Conservation (phyloP, 2,329 filamentous ascomycete genomes). For the Colletotrichum sp. region DNA sequence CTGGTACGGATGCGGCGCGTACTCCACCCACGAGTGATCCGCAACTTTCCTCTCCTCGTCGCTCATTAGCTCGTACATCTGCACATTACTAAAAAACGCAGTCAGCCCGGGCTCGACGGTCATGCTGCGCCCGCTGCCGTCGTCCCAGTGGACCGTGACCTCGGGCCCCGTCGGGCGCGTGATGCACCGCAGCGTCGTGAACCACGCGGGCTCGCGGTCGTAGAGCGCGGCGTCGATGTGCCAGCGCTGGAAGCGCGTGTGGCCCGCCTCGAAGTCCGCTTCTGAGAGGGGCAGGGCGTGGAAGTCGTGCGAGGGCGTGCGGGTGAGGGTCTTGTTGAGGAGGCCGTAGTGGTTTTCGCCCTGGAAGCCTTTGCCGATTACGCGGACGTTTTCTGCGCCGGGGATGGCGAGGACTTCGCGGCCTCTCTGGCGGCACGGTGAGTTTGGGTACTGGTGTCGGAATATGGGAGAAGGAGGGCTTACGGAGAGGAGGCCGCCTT, state of each 20-base stretch:
- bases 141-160: slow-evolving; percentile 28
- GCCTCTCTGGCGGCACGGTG: background rate
- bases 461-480: background rate
- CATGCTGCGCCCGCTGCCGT: background rate
- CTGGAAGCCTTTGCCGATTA: slow-evolving; percentile 51
- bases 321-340: slow-evolving; percentile 36
- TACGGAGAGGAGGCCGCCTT: slow-evolving; percentile 40
- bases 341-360: slow-evolving; percentile 48
- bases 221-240: slow-evolving; percentile 54
- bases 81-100: background rate
- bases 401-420: slow-evolving; percentile 42
- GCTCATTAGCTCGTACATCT: background rate
- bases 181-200: slow-evolving; percentile 45
- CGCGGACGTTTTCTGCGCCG: slow-evolving; percentile 46
- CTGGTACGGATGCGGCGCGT: background rate
- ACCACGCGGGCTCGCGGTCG: slow-evolving; percentile 43
- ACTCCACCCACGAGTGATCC: background rate
- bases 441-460: background rate
- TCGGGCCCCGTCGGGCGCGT: slow-evolving; percentile 39
- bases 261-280: slow-evolving; percentile 41
- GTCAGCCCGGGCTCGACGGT: background rate
- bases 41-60: background rate
- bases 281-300: slow-evolving; percentile 36
- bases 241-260: slow-evolving; percentile 52
- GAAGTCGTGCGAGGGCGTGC: slow-evolving; percentile 39